A percentile compares a stretch with the other conserved stretches of the same genome.
Conservation (phyloP, 306 rosid genomes). For the Cucurbita pepo region DNA sequence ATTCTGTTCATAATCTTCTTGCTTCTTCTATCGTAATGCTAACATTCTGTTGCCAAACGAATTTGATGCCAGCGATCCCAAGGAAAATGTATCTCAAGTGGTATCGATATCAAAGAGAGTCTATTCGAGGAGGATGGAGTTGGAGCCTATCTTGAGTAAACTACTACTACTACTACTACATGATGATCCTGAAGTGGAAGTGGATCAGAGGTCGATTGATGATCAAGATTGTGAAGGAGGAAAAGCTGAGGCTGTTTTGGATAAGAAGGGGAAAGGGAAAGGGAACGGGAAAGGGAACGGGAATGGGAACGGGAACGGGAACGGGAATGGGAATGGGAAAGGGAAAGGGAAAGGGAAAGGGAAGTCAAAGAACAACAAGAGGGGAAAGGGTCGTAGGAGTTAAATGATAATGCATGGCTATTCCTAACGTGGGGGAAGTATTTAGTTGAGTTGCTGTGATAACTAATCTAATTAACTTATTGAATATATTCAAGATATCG, state of each 20-base stretch:
- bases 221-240: neutral
- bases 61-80: neutral
- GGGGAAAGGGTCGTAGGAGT: neutral
- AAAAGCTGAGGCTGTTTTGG: neutral
- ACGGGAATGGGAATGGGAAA: neutral
- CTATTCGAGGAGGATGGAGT: neutral
- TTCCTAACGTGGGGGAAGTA: no score
- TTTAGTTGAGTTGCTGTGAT: no score
- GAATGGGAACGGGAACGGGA: neutral
- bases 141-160: slow-evolving; percentile 1
- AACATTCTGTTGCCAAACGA: neutral
- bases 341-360: neutral
- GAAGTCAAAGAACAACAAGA: neutral
- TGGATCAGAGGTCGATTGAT: neutral
- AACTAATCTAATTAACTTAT: no score
- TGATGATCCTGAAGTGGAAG: neutral
- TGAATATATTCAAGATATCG: no score
- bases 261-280: neutral
- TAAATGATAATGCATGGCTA: neutral
- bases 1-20: neutral
- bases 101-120: slow-evolving; percentile 5
- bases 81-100: neutral
- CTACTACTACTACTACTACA: neutral
- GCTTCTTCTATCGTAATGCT: neutral
- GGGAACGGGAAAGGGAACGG: neutral